Base-by-base conservation (phyloP, 2,329 filamentous ascomycete genomes). In the Pseudocercospora cruenta region DNA sequence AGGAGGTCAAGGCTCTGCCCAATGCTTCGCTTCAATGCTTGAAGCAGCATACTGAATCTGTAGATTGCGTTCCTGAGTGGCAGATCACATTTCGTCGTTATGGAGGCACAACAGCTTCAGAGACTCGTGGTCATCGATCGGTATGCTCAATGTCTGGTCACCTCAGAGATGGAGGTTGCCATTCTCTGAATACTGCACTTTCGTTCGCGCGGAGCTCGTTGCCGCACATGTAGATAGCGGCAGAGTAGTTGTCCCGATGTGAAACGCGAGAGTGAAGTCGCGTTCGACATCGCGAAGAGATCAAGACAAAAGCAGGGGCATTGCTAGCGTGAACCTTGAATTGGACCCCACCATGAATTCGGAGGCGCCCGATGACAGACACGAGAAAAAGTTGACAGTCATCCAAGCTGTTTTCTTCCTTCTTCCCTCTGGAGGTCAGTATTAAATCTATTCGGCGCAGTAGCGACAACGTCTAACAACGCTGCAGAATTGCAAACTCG, bases 341-440 rank as follows among this genome's bases (percentile, higher is more conserved):
- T 6, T 19, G 22, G 12, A 26, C 51, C 51, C 21, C 51, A 55
- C 21, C 22, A 22, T 31, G 51, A 14, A n/a, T 55, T 31, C 51
- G 51, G 51, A 55, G 51, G 8, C 26, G 22, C 19, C 51, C 51
- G 51, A 55, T 16, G 26, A 7, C 51, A 28, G 51, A 55, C 7
- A 3, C 16, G 22, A n/a, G 26, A 31, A 55, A 55, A 55, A 55
- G 51, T 55, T 31, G 51, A 9, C 51, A n/a, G 12, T 31, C 51
- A 31, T 2, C 22, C 0, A 10, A 16, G 51, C 19, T 7, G 16
- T 55, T n/a, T 33, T 26, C 16, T 31, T 33, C 26, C 33, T 19
- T 55, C 26, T 55, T 55, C 16, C 26, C 51, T 55, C 16, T 55
- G 51, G 51, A 55, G 51, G 55, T 58, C n/a, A 19, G 55, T 58